Evolutionary conservation across 441 rosid species (phyloP), one percentile per base, ranked within the genome.

Genomic region (Euphorbia celastroides): DNA sequence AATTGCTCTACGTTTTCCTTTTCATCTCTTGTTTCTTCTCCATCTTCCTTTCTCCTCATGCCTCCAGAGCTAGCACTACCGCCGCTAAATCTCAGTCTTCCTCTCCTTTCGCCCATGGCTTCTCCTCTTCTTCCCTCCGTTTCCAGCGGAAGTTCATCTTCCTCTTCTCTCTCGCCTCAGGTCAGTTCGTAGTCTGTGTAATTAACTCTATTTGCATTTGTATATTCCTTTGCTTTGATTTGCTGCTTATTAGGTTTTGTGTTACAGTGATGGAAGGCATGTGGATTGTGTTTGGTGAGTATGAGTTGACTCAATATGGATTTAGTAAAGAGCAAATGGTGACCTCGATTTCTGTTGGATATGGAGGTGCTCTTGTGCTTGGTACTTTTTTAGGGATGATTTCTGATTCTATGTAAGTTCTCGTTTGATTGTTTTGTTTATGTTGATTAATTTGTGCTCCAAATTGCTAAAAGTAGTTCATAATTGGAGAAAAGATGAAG

Each of bases 211-310:
- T 28, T n/a, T 6, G 8, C 25, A 12, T 30, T 50, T 42, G 4
- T 5, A 22, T 0, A 17, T 44, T 44, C 50, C 50, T 44, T 52
- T 11, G 14, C n/a, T 57, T 42, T 22, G 7, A 11, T 19, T n/a
- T 60, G 22, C 2, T 10, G 7, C 60, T 22, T 0, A 0, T 26
- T 0, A 48, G 36, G 23, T 13, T 3, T 30, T 14, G 11, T 14
- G 25, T 44, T 62, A 12, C 69, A 91, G 96, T 73, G n/a, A 74
- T 84, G 86, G 89, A 88, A 81, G 97, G 93, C 62, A 41, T 92
- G 22, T 86, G 96, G 88, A 79, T 81, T 11, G 98, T 86, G 75
- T 85, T 78, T 68, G 98, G 97, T 73, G 98, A 94, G 75, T 82
- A 72, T 17, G 98, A 88, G 74, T 68, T 88, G 57, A 69, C 72